A percentile compares a stretch with the other conserved stretches of the same genome.
Evolutionary conservation across 441 rosid species (phyloP).

Genomic region (Bocquillonia castaneifolia): DNA sequence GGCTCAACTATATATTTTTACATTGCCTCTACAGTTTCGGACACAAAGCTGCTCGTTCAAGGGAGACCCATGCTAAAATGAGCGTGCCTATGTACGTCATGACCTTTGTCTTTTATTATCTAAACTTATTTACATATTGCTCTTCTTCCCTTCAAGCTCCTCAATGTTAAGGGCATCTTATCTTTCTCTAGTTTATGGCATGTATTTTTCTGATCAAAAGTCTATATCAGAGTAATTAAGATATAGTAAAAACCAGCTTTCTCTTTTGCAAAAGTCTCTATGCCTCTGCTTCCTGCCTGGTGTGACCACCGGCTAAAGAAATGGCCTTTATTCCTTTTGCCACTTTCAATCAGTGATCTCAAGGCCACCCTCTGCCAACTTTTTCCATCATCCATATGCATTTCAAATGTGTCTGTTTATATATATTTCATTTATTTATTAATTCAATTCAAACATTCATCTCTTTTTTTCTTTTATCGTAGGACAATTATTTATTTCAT

Average conservation of each 20-base stretch:
- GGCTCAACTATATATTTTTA: slow-evolving; percentile 4
- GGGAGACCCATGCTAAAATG: slow-evolving; percentile 18
- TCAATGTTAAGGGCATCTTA: slow-evolving; percentile 14
- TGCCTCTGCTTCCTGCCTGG: slow-evolving; percentile 22
- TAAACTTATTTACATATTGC: background rate
- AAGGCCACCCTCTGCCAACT: slow-evolving; percentile 4
- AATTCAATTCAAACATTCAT: background rate
- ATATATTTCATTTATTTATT: background rate
- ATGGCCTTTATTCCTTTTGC: slow-evolving; percentile 51
- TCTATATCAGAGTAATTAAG: slow-evolving; percentile 15
- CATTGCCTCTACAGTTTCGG: slow-evolving; percentile 12
- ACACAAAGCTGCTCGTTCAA: slow-evolving; percentile 28
- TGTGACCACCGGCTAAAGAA: slow-evolving; percentile 32
- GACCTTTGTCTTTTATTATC: slow-evolving; percentile 18
- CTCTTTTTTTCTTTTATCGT: background rate
- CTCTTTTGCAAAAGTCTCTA: slow-evolving; percentile 23
- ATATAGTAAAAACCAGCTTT: slow-evolving; percentile 23
- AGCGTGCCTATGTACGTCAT: slow-evolving; percentile 46
- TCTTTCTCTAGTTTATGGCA: background rate
- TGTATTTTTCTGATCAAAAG: slow-evolving; percentile 16
- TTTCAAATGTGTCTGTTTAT: background rate
- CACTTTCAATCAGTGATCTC: slow-evolving; percentile 15
- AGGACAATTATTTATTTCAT: background rate
- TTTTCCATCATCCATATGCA: background rate
- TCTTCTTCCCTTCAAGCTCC: slow-evolving; percentile 9